Evolutionary conservation across 805 yeast species (phyloP).

Genomic region (Ogataea trehaloabstinens): DNA sequence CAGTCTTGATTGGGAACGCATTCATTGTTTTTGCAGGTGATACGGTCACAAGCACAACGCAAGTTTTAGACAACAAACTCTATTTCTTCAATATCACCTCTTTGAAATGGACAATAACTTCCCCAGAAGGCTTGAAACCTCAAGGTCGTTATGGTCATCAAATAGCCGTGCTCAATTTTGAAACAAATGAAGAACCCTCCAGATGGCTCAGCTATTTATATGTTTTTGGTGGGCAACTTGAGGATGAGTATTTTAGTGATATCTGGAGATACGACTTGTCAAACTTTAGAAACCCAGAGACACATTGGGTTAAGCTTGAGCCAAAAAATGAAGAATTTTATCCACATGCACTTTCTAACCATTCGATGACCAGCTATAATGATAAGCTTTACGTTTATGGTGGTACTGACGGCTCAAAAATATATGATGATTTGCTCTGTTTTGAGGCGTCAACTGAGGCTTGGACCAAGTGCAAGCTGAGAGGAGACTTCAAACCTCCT

Average conservation of each 20-base stretch:
- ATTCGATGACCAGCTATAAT: conserved; percentile 79
- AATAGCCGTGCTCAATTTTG: conserved; percentile 68
- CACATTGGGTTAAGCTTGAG: conserved; percentile 76
- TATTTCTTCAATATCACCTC: conserved; percentile 82
- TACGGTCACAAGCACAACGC: conserved; percentile 74
- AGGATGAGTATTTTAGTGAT: conserved; percentile 78
- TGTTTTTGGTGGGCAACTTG: conserved; percentile 92
- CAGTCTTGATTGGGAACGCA: conserved; percentile 90
- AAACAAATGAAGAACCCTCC: conserved; percentile 39
- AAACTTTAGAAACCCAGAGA: conserved; percentile 76
- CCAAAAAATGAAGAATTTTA: conserved; percentile 35
- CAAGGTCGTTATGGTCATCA: conserved; percentile 94
- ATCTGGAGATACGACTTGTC: conserved; percentile 83
- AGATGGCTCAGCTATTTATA: conserved; percentile 54
- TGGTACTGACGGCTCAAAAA: conserved; percentile 69
- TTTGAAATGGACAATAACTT: conserved; percentile 75
- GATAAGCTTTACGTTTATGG: conserved; percentile 86
- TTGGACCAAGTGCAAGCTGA: conserved; percentile 71
- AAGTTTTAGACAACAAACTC: conserved; percentile 83
- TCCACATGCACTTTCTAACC: conserved; percentile 89
- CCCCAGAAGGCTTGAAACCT: conserved; percentile 74
- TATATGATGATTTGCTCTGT: conserved; percentile 75
- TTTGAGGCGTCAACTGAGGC: conserved; percentile 66
- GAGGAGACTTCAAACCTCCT: conserved; percentile 65
- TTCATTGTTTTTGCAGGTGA: conserved; percentile 96